Conservation (phyloP, 768 basidiomycete species). For the Calvatia gigantea region DNA sequence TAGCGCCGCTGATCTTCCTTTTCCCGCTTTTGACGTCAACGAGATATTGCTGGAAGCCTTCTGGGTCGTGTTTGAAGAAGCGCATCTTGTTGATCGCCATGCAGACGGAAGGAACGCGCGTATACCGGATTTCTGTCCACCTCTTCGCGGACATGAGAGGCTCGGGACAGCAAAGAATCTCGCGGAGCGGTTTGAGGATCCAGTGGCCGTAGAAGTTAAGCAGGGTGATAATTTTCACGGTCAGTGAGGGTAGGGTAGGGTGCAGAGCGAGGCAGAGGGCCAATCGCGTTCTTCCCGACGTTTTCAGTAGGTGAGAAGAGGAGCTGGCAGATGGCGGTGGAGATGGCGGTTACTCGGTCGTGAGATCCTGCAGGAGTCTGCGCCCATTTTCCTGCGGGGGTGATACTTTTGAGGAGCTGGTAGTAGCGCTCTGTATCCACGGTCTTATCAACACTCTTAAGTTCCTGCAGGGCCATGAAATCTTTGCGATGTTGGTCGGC, state of each 20-base stretch:
- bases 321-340: constrained; percentile 57
- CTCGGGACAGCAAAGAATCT: constrained; percentile 45
- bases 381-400: constrained; percentile 69
- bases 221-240: constrained; percentile 34
- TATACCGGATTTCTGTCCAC: constrained; percentile 57
- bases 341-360: constrained; percentile 60
- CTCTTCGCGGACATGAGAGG: constrained; percentile 57
- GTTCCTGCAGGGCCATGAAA: constrained; percentile 31
- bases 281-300: constrained; percentile 28
- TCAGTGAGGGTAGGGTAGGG: constrained; percentile 16
- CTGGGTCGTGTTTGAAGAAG: constrained; percentile 57
- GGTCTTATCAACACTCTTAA: constrained; percentile 29
- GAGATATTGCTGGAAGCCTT: constrained; percentile 58
- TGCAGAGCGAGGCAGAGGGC: background rate
- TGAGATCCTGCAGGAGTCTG: constrained; percentile 57
- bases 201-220: constrained; percentile 59
- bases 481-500: constrained; percentile 49
- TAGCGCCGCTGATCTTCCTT: constrained; percentile 59
- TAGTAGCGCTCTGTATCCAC: constrained; percentile 20
- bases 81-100: constrained; percentile 54
- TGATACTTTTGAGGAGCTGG: constrained; percentile 37
- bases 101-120: constrained; percentile 54
- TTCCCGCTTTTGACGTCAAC: constrained; percentile 51
- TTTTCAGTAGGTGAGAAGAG: constrained; percentile 33
- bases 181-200: constrained; percentile 56